A percentile compares a stretch with the other conserved stretches of the same genome.
phyloP scores from a whole-genome alignment of 108 stramenopile genomes.

The Schizochytrium sp. region DNA sequence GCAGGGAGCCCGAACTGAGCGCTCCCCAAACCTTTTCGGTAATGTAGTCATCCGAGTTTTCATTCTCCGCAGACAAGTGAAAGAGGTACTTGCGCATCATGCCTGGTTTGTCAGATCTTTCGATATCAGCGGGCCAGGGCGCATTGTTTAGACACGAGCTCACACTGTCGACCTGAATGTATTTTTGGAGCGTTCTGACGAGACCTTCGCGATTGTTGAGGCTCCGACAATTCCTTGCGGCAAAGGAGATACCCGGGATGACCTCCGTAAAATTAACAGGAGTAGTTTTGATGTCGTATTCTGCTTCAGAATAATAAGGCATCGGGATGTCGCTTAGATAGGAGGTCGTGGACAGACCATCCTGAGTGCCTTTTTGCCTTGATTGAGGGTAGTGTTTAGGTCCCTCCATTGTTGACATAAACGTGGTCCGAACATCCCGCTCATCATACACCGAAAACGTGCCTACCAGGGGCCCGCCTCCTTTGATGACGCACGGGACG shows the following conservation, averaged over 20 bases:
- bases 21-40: conserved; percentile 61
- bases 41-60: conserved; percentile 54
- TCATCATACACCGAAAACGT: too few relatives aligned
- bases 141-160: conserved; percentile 56
- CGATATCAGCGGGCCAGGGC: conserved; percentile 37
- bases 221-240: conserved; percentile 56
- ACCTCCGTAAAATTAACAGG: conserved; percentile 40
- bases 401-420: not conserved
- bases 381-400: not conserved
- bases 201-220: conserved; percentile 50
- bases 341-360: not conserved
- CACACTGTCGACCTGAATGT: conserved; percentile 54
- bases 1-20: conserved; percentile 53
- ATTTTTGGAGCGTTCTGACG: conserved; percentile 36
- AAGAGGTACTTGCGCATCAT: conserved; percentile 53
- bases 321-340: not conserved
- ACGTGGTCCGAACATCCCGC: not conserved
- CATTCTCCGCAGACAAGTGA: conserved; percentile 56
- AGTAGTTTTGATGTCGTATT: not conserved
- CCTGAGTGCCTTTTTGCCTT: not conserved
- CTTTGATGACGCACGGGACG: too few relatives aligned
- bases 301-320: not conserved
- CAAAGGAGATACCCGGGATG: conserved; percentile 57
- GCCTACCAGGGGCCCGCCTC: too few relatives aligned
- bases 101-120: conserved; percentile 37